Percentiles rank a stretch among this genome's conserved stretches.
Conservation (phyloP, 257 asterid genomes). For the Rehmannia glutinosa region DNA sequence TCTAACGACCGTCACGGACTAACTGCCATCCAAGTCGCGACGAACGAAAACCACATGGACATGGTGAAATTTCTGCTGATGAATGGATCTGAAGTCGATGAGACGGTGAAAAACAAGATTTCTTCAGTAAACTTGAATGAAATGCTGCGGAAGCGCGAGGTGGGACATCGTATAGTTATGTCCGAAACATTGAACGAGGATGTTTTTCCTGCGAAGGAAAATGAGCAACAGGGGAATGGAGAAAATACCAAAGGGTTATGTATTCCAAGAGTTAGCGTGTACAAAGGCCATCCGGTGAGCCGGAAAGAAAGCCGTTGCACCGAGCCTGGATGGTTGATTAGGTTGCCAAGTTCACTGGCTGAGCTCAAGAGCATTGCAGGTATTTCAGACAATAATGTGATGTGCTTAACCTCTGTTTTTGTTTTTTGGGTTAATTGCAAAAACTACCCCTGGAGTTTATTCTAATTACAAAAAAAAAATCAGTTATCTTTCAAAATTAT, state of each 20-base stretch:
- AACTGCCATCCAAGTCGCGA: slow-evolving; percentile 70
- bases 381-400: too few relatives aligned
- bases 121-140: slow-evolving; percentile 35
- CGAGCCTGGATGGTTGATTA: slow-evolving; percentile 67
- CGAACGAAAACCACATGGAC: slow-evolving; percentile 43
- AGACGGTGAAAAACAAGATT: slow-evolving; percentile 28
- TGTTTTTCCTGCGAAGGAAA: slow-evolving; percentile 17
- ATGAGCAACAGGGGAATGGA: slow-evolving; percentile 11
- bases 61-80: slow-evolving; percentile 62
- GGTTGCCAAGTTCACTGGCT: slow-evolving; percentile 46
- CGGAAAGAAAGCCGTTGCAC: slow-evolving; percentile 41
- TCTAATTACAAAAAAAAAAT: too few relatives aligned
- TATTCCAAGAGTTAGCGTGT: slow-evolving; percentile 56
- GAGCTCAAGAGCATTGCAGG: slow-evolving; percentile 75
- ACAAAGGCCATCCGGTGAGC: slow-evolving; percentile 60
- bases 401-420: too few relatives aligned
- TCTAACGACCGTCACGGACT: slow-evolving; percentile 63
- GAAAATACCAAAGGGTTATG: neutral
- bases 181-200: slow-evolving; percentile 23
- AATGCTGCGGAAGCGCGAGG: slow-evolving; percentile 54
- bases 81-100: slow-evolving; percentile 73
- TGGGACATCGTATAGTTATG: slow-evolving; percentile 53
- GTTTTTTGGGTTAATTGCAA: too few relatives aligned
- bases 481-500: too few relatives aligned
- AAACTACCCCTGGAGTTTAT: too few relatives aligned